Base-by-base conservation (phyloP, 164 flowering plant genomes). In the Dillenia suffruticosa region DNA sequence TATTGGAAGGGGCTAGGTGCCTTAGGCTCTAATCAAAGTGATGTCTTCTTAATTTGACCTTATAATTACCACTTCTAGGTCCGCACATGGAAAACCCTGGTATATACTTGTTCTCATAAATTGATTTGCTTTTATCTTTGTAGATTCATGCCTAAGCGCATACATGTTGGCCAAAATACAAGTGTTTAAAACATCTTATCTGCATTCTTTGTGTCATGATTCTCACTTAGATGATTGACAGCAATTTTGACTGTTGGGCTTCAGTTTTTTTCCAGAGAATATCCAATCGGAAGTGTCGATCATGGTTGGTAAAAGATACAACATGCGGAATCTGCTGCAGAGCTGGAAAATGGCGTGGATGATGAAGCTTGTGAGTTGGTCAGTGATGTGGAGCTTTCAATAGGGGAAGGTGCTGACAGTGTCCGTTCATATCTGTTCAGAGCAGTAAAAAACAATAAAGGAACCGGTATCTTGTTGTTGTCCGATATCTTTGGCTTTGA, bases 391-490 rank as follows among this genome's bases (percentile, higher is more conserved):
- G 96, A 92, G 74, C 74, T 92, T 50, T 67, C 72, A 14, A 63
- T 92, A 61, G 98, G 92, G 10, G 96, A 86, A 32, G 88, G 79
- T 49, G 56, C 12, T 54, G 85, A 89, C 66, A 53, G 58, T 50
- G 64, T 88, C 49, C 43, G 46, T 26, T 92, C 98, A 61, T 77
- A 79, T 68, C 89, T 92, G 44, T 79, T 79, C 66, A 82, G 54
- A 61, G 95, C 98, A 43, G 93, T 90, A 58, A 92, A 92, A 72
- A 92, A 92, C 70, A 92, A 92, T 61, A 89, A 92, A 68, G 87
- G 77, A 55, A 81, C 80, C 12, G 98, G 95, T 13, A 62, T 92
- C 47, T 67, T 92, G 45, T 82, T 92, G 56, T 66, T 92, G 74
- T 84, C 96, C 44, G 98, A 92, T 77, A 50, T 88, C 43, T 86